Evolutionary conservation across 2,329 filamentous ascomycete species (phyloP).

Genomic region (Diaporthe humulicola): DNA sequence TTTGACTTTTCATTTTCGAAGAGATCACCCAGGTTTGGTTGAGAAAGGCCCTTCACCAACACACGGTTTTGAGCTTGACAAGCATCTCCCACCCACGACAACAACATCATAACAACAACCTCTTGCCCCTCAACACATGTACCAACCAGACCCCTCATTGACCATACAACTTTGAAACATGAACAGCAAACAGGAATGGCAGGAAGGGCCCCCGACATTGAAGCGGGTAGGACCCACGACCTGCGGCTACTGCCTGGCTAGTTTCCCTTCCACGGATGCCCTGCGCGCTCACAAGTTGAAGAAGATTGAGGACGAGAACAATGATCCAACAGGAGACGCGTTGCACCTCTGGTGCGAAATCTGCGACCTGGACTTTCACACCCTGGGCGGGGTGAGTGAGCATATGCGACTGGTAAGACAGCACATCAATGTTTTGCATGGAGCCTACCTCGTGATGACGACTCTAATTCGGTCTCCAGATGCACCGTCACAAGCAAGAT

Average conservation of each 20-base stretch:
- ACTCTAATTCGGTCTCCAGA: slow-evolving; percentile 43
- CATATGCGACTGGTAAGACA: slow-evolving; percentile 54
- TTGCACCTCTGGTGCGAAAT: slow-evolving; percentile 54
- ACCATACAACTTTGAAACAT: background rate
- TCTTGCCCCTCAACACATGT: background rate
- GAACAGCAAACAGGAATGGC: background rate
- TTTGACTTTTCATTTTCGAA: background rate
- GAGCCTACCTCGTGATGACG: too few relatives aligned
- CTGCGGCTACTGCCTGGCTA: slow-evolving; percentile 39
- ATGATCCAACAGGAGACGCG: background rate
- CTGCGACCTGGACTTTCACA: slow-evolving; percentile 54
- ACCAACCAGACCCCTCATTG: too few relatives aligned
- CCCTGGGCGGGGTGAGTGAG: slow-evolving; percentile 46
- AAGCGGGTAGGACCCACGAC: background rate
- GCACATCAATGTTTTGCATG: background rate
- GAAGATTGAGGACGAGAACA: slow-evolving; percentile 43
- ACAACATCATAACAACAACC: background rate
- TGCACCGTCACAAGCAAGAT: slow-evolving; percentile 55
- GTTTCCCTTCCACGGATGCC: slow-evolving; percentile 41
- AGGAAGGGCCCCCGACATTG: background rate
- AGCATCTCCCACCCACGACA: background rate
- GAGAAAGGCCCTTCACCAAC: background rate
- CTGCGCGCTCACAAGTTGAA: slow-evolving; percentile 47
- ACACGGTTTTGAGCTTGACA: background rate
- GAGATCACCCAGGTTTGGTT: background rate